Evolutionary conservation across 2,329 filamentous ascomycete species (phyloP).

Genomic region (Xylaria sp.): DNA sequence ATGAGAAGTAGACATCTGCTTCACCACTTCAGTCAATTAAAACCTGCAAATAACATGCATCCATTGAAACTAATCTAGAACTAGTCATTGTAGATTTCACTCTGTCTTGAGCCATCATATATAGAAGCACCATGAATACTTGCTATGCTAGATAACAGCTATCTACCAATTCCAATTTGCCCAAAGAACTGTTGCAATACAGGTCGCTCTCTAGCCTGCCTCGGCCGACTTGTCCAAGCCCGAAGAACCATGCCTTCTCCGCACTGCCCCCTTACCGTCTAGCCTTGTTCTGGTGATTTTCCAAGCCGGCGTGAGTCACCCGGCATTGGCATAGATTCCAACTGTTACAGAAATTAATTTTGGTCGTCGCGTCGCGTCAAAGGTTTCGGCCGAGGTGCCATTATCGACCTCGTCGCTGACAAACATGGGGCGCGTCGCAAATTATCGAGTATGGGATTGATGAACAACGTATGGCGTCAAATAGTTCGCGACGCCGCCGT

Average conservation of each 20-base stretch:
- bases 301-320: constrained; percentile 1
- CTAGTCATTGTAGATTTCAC: neutral
- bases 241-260: neutral
- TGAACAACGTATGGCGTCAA: too few species aligned
- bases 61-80: neutral
- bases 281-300: neutral
- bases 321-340: neutral
- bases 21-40: too few species aligned
- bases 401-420: neutral
- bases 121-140: too few species aligned
- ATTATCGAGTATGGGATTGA: neutral
- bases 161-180: too few species aligned
- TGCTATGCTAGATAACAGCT: too few species aligned
- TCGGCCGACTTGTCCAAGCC: constrained; percentile 7
- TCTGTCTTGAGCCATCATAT: neutral
- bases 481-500: too few species aligned
- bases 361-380: neutral
- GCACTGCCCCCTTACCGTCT: neutral
- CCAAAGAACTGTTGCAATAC: neutral
- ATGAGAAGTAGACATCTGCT: too few species aligned
- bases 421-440: neutral
- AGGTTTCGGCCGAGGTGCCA: neutral
- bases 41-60: too few species aligned
- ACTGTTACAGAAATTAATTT: neutral
- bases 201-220: neutral